Conservation (phyloP, 179 eudicot species). For the Beta lomatogona region DNA sequence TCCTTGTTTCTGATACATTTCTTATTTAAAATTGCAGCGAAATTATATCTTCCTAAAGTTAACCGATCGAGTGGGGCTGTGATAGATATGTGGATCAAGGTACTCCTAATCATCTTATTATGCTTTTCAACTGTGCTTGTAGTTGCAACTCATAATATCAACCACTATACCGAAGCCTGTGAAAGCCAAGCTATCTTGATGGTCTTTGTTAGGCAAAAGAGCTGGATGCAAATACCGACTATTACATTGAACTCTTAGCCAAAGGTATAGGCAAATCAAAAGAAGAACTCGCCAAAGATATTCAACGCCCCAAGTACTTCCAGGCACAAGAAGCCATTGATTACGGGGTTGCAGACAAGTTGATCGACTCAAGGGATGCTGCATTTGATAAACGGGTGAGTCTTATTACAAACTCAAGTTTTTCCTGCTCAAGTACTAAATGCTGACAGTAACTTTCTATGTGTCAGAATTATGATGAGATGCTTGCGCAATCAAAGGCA, state of each 20-base stretch:
- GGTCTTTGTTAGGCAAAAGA: slow-evolving; percentile 64
- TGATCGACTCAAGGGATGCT: slow-evolving; percentile 56
- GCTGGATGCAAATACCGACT: slow-evolving; percentile 70
- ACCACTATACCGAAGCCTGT: background rate
- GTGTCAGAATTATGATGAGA: slow-evolving; percentile 62
- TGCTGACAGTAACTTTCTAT: slow-evolving; percentile 10
- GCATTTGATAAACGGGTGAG: slow-evolving; percentile 68
- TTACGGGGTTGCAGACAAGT: slow-evolving; percentile 84
- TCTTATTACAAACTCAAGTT: background rate
- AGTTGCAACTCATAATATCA: background rate
- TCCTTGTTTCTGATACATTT: slow-evolving; percentile 14
- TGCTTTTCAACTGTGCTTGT: background rate
- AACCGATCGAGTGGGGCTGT: slow-evolving; percentile 70
- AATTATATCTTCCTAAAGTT: slow-evolving; percentile 74
- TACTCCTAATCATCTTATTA: slow-evolving; percentile 25
- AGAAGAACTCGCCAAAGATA: slow-evolving; percentile 75
- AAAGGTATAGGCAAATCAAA: slow-evolving; percentile 80
- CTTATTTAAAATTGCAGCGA: slow-evolving; percentile 52
- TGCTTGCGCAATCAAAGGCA: slow-evolving; percentile 78
- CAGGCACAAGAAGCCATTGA: slow-evolving; percentile 78
- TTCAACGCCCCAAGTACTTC: slow-evolving; percentile 62
- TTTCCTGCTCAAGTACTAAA: background rate
- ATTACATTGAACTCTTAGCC: slow-evolving; percentile 71
- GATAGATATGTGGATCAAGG: slow-evolving; percentile 92
- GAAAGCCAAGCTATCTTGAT: background rate